phyloP scores from a whole-genome alignment of 129 eudicot genomes.

The Lonicera japonica region DNA sequence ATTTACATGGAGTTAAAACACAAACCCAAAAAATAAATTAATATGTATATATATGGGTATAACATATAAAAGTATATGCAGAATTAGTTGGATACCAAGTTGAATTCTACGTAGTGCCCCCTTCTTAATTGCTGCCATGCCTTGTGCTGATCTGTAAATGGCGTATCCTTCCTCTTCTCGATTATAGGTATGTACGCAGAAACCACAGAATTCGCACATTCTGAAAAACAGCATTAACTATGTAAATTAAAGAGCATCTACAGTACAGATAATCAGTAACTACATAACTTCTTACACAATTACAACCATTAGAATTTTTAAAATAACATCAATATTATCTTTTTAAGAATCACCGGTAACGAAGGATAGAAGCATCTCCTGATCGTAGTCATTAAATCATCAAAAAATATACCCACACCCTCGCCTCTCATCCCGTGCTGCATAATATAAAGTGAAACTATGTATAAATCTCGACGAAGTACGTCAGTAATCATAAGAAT shows the following conservation, averaged over 20 bases:
- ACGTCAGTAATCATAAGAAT: slow-evolving; percentile 1
- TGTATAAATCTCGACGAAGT: neutral
- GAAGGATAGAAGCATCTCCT: slow-evolving; percentile 96
- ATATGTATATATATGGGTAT: no score
- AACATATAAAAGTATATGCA: neutral
- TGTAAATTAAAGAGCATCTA: neutral
- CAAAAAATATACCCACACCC: slow-evolving; percentile 98
- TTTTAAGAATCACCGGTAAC: slow-evolving; percentile 68
- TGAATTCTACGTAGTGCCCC: slow-evolving; percentile 96
- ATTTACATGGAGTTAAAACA: slow-evolving; percentile 2
- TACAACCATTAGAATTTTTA: no score
- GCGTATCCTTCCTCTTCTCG: slow-evolving; percentile 88
- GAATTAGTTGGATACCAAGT: slow-evolving; percentile 45
- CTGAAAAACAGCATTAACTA: slow-evolving; percentile 27
- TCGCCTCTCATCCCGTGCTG: slow-evolving; percentile 98
- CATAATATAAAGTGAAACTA: slow-evolving; percentile 15
- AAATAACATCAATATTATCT: neutral
- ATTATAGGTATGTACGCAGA: slow-evolving; percentile 91
- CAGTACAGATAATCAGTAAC: no score
- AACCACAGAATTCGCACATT: slow-evolving; percentile 91
- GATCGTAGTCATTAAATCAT: slow-evolving; percentile 95
- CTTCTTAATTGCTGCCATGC: slow-evolving; percentile 95
- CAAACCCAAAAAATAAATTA: neutral
- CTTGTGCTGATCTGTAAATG: slow-evolving; percentile 74
- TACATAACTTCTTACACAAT: no score